Evolutionary conservation across 306 rosid species (phyloP), one percentile per base, ranked within the genome.

Genomic region (Inga leiocalycina): DNA sequence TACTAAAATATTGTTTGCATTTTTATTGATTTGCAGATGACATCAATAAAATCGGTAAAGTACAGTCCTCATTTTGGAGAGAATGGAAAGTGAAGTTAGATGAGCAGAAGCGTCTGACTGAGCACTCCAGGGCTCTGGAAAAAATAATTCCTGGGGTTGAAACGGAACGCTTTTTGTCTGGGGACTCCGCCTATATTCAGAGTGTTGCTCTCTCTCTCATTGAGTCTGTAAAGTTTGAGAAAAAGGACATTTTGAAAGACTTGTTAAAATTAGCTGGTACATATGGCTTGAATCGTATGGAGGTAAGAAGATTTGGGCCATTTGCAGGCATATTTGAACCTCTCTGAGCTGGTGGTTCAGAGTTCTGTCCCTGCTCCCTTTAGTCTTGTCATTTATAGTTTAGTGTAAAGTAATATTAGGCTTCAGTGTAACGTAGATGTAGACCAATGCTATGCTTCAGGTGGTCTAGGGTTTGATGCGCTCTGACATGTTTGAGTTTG

Each of bases 61-160:
- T 79, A 72, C 97, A 94, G 80, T 91, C 99, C 74, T 87, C 97
- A 74, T 97, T 97, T 89, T 97, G 99, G 99, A 92, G 94, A 83
- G 98, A 92, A 82, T 96, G 99, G 99, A 97, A 97, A 86, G 70
- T 84, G 84, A 97, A 97, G 88, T 86, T 94, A 83, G 98, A 97
- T 78, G 95, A 94, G 86, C 95, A 92, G 84, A 94, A 92, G 87
- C 91, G 87, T 66, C 88, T 89, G 48, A 88, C 99, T 39, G 99
- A 97, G 86, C 90, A 85, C 52, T 92, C 97, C 75, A 91, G 98
- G 82, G 90, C 89, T 30, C 79, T 97, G 77, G 97, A 92, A 85
- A 90, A 85, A 71, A 91, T 92, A 81, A 86, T 97, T 86, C 98
- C 99, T 64, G 98, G 97, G 43, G 98, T 97, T 79, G 97, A 94